Evolutionary conservation across 176 grass and related monocot species (phyloP).

Genomic region (Aegilops longissima): DNA sequence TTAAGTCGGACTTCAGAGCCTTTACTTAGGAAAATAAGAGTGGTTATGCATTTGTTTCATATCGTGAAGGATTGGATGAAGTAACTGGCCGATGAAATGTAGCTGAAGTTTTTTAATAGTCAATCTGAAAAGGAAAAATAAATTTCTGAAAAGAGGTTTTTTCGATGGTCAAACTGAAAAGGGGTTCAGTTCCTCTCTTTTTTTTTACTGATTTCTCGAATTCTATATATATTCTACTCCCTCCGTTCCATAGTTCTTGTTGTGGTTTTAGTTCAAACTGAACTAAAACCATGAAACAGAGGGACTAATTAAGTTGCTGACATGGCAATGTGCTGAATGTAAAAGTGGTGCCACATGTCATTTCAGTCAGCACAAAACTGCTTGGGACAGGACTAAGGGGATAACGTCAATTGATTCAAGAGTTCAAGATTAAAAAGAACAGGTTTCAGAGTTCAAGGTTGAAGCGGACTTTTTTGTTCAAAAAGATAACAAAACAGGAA

Average conservation of each 20-base stretch:
- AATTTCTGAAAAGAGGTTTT: not conserved
- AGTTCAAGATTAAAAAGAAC: not conserved
- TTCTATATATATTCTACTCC: not conserved
- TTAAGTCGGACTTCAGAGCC: not conserved
- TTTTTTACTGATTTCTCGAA: not conserved
- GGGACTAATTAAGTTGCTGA: not conserved
- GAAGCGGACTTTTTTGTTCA: not conserved
- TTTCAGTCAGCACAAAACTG: not conserved
- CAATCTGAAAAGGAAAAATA: not conserved
- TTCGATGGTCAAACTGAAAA: not conserved
- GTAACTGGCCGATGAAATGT: not conserved
- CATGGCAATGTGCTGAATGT: not conserved
- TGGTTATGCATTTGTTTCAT: not conserved
- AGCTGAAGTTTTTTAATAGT: not conserved
- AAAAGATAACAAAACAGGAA: constrained; percentile 3
- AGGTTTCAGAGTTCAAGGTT: not conserved
- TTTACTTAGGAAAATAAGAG: not conserved
- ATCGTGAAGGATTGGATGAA: not conserved
- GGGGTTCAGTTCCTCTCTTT: not conserved
- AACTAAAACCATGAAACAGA: too few species aligned
- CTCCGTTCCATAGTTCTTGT: too few species aligned
- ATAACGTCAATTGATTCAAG: not conserved
- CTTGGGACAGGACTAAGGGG: not conserved
- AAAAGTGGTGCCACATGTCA: not conserved
- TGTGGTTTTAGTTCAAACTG: too few species aligned